These are phyloP conservation scores for Penicillium egyptiacum DNA, from an alignment of 495 filamentous ascomycete species.

Conservation along the genomic window DNA sequence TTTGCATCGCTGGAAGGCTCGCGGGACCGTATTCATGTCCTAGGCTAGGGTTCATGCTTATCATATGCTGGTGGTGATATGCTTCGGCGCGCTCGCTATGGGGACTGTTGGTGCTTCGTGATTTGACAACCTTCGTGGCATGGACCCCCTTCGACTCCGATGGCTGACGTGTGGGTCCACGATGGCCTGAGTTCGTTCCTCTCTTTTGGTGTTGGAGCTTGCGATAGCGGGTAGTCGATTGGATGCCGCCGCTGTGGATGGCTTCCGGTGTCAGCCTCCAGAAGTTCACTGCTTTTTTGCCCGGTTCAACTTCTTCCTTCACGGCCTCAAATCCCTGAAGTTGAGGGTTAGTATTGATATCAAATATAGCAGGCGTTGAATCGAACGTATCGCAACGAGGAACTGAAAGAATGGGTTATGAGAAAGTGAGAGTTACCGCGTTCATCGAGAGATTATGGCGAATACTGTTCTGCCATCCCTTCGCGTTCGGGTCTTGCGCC, in stretches of 20 bases:
- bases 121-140: constrained; percentile 33
- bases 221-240: constrained; percentile 75
- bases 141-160: constrained; percentile 59
- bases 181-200: constrained; percentile 37
- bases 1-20: constrained; percentile 14
- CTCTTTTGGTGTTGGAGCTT: constrained; percentile 50
- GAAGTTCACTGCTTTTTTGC: constrained; percentile 58
- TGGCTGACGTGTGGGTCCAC: constrained; percentile 51
- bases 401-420: constrained; percentile 1
- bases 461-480: constrained; percentile 97
- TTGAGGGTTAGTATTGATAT: constrained; percentile 10
- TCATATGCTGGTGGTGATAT: constrained; percentile 11
- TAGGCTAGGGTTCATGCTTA: not conserved
- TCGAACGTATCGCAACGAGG: not conserved
- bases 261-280: constrained; percentile 70
- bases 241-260: constrained; percentile 58
- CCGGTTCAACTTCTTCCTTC: constrained; percentile 44
- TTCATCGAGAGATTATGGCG: constrained; percentile 99
- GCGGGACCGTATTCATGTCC: not conserved
- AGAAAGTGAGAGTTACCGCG: constrained; percentile 52
- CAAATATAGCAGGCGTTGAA: constrained; percentile 9
- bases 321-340: constrained; percentile 65
- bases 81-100: constrained; percentile 20
- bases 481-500: constrained; percentile 57
- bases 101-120: not conserved